A percentile compares a stretch with the other conserved stretches of the same genome.
These are phyloP conservation scores for Cladorrhinum sp. DNA, from an alignment of 2,329 filamentous ascomycete species.

Conservation along the genomic window DNA sequence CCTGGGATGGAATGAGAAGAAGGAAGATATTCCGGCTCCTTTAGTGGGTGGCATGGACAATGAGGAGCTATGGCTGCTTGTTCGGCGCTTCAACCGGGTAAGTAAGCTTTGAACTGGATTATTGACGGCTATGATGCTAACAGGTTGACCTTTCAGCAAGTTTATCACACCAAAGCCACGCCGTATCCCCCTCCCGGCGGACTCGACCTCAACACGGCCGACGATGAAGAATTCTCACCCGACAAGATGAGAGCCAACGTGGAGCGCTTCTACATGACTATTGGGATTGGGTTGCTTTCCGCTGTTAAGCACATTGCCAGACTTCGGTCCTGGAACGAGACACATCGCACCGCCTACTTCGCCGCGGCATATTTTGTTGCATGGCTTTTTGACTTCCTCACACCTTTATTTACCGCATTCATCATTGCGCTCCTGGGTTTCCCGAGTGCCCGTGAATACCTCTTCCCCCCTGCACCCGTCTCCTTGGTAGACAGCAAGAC, in stretches of 20 bases:
- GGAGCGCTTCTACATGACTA: slow-evolving; percentile 78
- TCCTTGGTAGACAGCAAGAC: slow-evolving; percentile 67
- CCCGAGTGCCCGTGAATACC: slow-evolving; percentile 55
- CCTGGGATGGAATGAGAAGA: slow-evolving; percentile 66
- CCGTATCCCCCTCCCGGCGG: slow-evolving; percentile 58
- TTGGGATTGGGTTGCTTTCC: slow-evolving; percentile 63
- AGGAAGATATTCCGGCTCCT: slow-evolving; percentile 52
- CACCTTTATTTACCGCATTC: slow-evolving; percentile 57
- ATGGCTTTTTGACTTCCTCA: slow-evolving; percentile 70
- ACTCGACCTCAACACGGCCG: slow-evolving; percentile 75
- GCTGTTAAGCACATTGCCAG: slow-evolving; percentile 72
- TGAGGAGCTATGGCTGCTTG: slow-evolving; percentile 69
- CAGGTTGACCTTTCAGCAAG: slow-evolving; percentile 39
- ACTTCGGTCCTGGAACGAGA: slow-evolving; percentile 76
- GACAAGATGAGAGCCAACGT: slow-evolving; percentile 77
- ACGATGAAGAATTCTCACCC: slow-evolving; percentile 80
- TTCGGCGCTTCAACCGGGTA: slow-evolving; percentile 72
- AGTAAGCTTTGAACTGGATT: neutral
- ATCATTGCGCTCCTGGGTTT: slow-evolving; percentile 65
- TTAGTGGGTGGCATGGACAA: slow-evolving; percentile 67
- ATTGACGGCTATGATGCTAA: neutral
- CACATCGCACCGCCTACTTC: slow-evolving; percentile 64
- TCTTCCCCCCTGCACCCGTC: slow-evolving; percentile 77
- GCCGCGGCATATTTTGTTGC: slow-evolving; percentile 53
- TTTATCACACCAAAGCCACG: slow-evolving; percentile 66